Evolutionary conservation across 371 early-diverging fungal species (phyloP).

Genomic region (Lichtheimia ramosa): DNA sequence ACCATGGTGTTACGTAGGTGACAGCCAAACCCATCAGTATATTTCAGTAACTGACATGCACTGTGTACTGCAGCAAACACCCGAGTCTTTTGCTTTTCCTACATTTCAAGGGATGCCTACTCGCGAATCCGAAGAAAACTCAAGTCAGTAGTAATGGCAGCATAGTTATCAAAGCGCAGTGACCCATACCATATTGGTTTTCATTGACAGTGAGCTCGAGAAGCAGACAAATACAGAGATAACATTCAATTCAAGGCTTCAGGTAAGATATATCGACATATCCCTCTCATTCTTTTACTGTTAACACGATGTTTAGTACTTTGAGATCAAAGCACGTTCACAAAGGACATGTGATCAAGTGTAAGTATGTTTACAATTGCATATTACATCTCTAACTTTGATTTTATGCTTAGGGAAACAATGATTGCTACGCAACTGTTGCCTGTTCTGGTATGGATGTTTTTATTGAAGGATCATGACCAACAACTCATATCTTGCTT

Average conservation of each 20-base stretch:
- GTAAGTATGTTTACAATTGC: background rate
- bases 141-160: too few species aligned
- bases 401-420: background rate
- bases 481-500: background rate
- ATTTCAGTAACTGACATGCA: too few species aligned
- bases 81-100: too few species aligned
- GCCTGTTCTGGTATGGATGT: background rate
- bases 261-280: background rate
- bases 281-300: background rate
- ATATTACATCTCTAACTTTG: background rate
- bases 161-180: too few species aligned
- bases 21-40: too few species aligned
- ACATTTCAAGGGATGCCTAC: too few species aligned
- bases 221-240: conserved; percentile 6
- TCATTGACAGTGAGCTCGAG: background rate
- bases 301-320: background rate
- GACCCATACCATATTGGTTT: too few species aligned
- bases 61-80: too few species aligned
- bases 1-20: too few species aligned
- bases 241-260: background rate
- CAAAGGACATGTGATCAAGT: background rate
- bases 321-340: conserved; percentile 6
- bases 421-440: background rate
- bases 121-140: too few species aligned
- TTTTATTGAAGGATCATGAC: background rate